Conservation (phyloP, 192 early-diverging fungal genomes). For the Anaeromyces robustus region DNA sequence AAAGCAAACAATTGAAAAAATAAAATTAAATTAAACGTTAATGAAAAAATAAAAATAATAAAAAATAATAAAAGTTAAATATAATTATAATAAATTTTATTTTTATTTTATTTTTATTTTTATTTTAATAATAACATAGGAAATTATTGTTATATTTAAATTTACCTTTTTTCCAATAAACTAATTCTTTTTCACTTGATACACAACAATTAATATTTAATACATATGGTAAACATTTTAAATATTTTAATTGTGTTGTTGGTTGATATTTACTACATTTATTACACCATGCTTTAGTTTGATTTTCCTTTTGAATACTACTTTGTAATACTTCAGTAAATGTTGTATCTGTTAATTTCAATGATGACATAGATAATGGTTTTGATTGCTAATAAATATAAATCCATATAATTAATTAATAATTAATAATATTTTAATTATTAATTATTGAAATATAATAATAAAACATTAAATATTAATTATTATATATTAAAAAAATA, state of each 20-base stretch:
- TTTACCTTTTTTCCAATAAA: constrained; percentile 22
- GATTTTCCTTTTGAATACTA: constrained; percentile 46
- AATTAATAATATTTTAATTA: too few species aligned
- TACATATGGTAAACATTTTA: constrained; percentile 50
- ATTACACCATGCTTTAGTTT: constrained; percentile 74
- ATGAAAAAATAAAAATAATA: too few species aligned
- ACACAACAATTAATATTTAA: constrained; percentile 66
- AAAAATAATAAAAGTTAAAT: too few species aligned
- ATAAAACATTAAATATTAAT: constrained; percentile 3
- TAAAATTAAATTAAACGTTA: too few species aligned
- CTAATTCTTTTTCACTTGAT: constrained; percentile 28
- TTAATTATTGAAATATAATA: constrained; percentile 4
- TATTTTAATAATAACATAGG: neutral
- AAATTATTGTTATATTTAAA: neutral
- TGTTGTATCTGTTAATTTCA: constrained; percentile 3
- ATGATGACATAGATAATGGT: neutral
- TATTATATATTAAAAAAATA: neutral
- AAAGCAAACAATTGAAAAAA: too few species aligned
- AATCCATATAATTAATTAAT: too few species aligned
- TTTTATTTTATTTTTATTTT: too few species aligned
- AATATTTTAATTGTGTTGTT: constrained; percentile 49
- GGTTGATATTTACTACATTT: constrained; percentile 71
- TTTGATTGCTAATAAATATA: neutral
- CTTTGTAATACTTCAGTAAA: constrained; percentile 32
- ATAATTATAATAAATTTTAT: too few species aligned